Conservation (phyloP, 306 rosid genomes). For the Clitoria ternatea region DNA sequence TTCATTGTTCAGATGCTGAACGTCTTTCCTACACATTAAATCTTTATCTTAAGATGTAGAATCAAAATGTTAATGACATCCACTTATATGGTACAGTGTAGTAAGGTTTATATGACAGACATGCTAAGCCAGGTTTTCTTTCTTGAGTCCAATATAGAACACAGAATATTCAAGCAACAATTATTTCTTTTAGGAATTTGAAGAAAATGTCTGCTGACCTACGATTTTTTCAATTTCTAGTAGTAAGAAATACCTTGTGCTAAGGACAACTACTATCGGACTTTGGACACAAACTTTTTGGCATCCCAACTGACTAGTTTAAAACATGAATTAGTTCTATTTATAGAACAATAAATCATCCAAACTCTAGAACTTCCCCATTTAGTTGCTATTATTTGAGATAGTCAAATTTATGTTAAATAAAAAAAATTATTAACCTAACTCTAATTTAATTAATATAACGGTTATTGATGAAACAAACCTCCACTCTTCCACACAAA, state of each 20-base stretch:
- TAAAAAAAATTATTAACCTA: no score
- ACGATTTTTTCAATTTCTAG: background rate
- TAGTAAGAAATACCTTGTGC: background rate
- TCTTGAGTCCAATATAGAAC: background rate
- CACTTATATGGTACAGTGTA: background rate
- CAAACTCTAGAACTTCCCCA: no score
- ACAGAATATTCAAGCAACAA: background rate
- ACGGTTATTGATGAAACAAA: no score
- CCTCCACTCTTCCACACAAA: no score
- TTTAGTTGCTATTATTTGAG: no score
- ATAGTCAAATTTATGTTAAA: no score
- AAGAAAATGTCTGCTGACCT: background rate
- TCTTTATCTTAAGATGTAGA: background rate
- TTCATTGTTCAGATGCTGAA: background rate
- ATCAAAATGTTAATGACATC: background rate
- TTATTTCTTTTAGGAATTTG: background rate
- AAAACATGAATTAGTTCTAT: no score
- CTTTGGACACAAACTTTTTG: background rate
- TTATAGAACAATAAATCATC: no score
- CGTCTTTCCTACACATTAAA: background rate
- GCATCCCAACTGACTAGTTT: background rate
- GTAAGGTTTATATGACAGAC: background rate
- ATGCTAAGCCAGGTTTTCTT: background rate
- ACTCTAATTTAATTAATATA: no score
- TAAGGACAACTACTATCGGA: background rate